Evolutionary conservation across 768 basidiomycete species (phyloP), one percentile per base, ranked within the genome.

Genomic region (Dioszegia aurantiaca): DNA sequence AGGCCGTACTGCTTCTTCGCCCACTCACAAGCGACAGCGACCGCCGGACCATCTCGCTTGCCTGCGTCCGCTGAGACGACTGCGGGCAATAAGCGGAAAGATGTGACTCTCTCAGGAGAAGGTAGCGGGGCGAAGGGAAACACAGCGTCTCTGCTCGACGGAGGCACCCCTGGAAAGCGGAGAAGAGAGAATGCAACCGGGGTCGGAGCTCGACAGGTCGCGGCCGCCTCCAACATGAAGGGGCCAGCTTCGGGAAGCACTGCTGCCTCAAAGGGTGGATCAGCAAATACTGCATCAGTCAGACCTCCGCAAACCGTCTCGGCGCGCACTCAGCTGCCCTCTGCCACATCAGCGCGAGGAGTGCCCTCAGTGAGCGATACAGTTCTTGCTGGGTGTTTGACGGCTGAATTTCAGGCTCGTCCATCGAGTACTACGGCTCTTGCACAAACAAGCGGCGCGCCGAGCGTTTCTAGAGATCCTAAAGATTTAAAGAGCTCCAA

Each of bases 1-100:
- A 56, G 71, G 12, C 64, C 63, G 8, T 47, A 61, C 43, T 73
- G 71, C 44, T 60, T 70, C 51, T 73, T 73, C 55, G 39, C 55
- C 1, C 69, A 73, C 52, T 59, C 61, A 9, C 44, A 61, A 43
- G 44, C 60, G 48, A 60, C 61, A 23, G 37, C 59, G 1, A 56
- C 54, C 16, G 49, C 47, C 2, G 39, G 21, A 55, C 56, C 40
- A 1, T 56, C 45, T 6, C 23, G 41, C 33, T 48, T 37, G n/a
- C 27, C 58, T 24, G 40, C 19, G 4, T 43, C 24, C 16, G 4
- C 44, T n/a, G 24, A 24, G 8, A 14, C 19, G 17, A 8, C 60
- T 14, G 12, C 31, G 9, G 40, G 12, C n/a, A 3, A 3, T 14
- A 53, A 40, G 51, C 11, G 36, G 23, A 37, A 39, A 24, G 4